Base-by-base conservation (phyloP, 2,329 filamentous ascomycete species). In the Sarocladium oryzae region DNA sequence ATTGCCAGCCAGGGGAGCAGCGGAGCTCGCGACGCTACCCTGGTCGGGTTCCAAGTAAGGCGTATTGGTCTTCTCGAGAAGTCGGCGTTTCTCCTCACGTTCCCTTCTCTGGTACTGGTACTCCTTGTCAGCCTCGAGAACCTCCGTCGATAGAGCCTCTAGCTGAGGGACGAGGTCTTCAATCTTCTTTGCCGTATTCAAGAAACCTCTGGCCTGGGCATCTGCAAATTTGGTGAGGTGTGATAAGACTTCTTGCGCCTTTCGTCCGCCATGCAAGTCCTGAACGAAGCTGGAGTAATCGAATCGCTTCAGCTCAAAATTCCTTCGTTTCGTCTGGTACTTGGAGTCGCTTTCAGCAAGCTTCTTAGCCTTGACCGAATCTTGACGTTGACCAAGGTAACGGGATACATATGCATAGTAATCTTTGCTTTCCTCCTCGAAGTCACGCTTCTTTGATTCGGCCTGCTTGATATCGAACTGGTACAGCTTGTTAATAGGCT, bases 271-370 rank as follows among this genome's bases (percentile, higher is more conserved):
- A 56, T 97, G 93, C n/a, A 99, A 77, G 72, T 99, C 93, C 62
- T 97, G 92, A 88, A 99, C 95, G 64, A 97, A 99, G 13, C 89
- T 96, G 2, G 92, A 97, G 66, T 99, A 99, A 68, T 99, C 95
- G 62, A 99, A 99, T 9, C 95, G 85, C 72, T 95, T 96, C 52
- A 99, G 78, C 72, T 99, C 93, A 62, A 99, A 99, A 59, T 90
- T 96, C 40, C 89, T 85, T 57, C 91, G 82, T 72, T 97, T 97
- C 41, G 79, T 84, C 66, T 97, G 92, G 64, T 97, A 99, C 64
- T 99, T 99, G 28, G 88, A 87, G 66, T 99, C 93, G 60, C 90
- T 96, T 60, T 96, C 90, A 36, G 82, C 88, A 55, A 93, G 84
- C 70, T 97, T 97, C 78, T 99, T 99, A 66, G 95, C 88, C 70